Evolutionary conservation across 805 yeast species (phyloP).

Genomic region (Cyberlindnera mississippiensis): DNA sequence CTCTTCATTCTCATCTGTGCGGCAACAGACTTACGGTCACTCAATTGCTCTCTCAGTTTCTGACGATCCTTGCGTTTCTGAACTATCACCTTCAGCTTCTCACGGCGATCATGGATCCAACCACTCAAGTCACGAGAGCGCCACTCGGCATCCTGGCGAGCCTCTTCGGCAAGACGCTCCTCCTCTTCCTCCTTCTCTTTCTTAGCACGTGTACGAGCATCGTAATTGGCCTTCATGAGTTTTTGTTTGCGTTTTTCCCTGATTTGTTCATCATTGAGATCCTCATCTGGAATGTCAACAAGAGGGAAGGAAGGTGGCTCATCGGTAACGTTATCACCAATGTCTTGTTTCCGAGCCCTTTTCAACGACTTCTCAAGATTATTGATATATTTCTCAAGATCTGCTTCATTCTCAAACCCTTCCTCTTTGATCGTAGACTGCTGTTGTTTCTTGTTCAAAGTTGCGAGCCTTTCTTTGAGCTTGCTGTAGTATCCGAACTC

Average conservation of each 20-base stretch:
- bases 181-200: conserved; percentile 71
- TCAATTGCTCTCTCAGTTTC: conserved; percentile 59
- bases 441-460: conserved; percentile 49
- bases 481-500: conserved; percentile 69
- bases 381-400: conserved; percentile 60
- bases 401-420: conserved; percentile 73
- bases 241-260: conserved; percentile 85
- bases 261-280: conserved; percentile 71
- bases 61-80: conserved; percentile 60
- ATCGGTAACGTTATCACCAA: conserved; percentile 49
- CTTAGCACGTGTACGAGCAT: conserved; percentile 80
- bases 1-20: conserved; percentile 91
- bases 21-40: conserved; percentile 85
- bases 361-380: conserved; percentile 67
- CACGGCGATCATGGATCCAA: conserved; percentile 76
- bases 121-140: conserved; percentile 66
- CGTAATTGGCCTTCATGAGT: conserved; percentile 79
- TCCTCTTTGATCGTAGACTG: conserved; percentile 58
- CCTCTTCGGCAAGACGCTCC: conserved; percentile 55
- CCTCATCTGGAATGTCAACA: conserved; percentile 79
- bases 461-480: conserved; percentile 48
- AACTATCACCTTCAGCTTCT: conserved; percentile 55
- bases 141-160: conserved; percentile 69
- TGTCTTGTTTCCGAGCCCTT: conserved; percentile 60
- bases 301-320: conserved; percentile 61